Base-by-base conservation (phyloP, 805 yeast genomes). In the Sugiyamaella qingdaonensis region DNA sequence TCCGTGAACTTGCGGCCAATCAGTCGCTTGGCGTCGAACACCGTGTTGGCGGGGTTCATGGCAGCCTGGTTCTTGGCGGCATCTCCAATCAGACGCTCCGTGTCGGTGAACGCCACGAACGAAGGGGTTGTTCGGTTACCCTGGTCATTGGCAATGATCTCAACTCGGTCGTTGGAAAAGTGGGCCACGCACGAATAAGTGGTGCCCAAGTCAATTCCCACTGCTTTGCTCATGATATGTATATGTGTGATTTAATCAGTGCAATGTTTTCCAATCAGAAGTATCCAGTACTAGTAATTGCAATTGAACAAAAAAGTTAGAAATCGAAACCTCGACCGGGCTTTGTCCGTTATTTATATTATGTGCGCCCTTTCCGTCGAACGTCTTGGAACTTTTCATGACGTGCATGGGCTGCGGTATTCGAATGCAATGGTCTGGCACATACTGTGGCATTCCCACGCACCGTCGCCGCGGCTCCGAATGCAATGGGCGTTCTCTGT, bases 31-130 rank as follows among this genome's bases (percentile, higher is more conserved):
- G 96, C 96, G 67, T 91, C 97, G 67, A 91, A 91, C 57, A 91
- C 91, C 44, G 97, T 91, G 80, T 91, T 91, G 56, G 76, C 62
- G 51, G 97, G 97, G 77, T 92, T 92, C 84, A 91, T 87, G 61
- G 97, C 96, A 53, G 96, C 96, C 78, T 92, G 97, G 75, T 92
- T 91, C 84, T 92, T 92, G 57, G 97, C 98, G 63, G 97, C 96
- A 75, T 90, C 97, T 73, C 97, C 97, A 64, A 90, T 90, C 66
- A 90, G 79, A 77, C 97, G 86, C 77, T 92, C 98, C 39, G 91
- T 80, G 69, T 89, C 97, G 31, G 96, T 89, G 82, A 91, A 91
- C 49, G 96, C 97, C 58, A 92, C 97, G 71, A 87, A 91, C 34
- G 97, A 90, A 35, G 97, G 97, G 16, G 97, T 91, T 58, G 96